Base-by-base conservation (phyloP, 768 basidiomycete genomes). In the Serpula lacrymans region DNA sequence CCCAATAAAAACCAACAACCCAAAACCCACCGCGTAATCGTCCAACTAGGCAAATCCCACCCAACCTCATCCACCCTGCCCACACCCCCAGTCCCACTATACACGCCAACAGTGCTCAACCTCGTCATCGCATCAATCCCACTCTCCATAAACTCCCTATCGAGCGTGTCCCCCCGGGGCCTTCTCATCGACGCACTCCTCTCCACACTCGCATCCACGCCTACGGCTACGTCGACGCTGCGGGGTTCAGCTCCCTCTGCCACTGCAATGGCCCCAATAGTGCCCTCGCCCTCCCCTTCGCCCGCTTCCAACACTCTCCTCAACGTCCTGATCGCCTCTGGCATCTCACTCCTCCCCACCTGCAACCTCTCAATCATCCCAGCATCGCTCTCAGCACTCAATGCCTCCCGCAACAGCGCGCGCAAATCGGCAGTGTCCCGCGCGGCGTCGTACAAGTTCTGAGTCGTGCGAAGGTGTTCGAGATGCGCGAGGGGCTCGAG, bases 41-140 rank as follows among this genome's bases (percentile, higher is more conserved):
- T 86, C 86, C 86, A 89, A 46, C 69, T 73, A 0, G 86, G 86
- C 22, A 87, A 50, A 28, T 64, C 58, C 10, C 44, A 40, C 1
- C 41, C 36, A 10, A 61, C 31, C 31, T 32, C 42, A 3, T 4
- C 12, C 21, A 28, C 41, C 12, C 18, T 23, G 18, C 6, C 23
- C 35, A 13, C 35, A 37, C 9, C 20, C 6, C 7, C 17, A 53
- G 20, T 48, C 40, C 24, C 54, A 39, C 41, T 55, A 47, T 18
- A 49, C 33, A 27, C 44, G 46, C 13, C 46, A 13, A 31, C 42
- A 21, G 55, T 58, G 48, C 79, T 82, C 67, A 88, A 62, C 47
- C 84, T 66, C 40, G 78, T 64, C 48, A 88, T 66, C 4, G 83
- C 81, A 39, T 87, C 85, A 39, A 88, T 80, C 5, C 84, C 80